phyloP scores from a whole-genome alignment of 129 eudicot species.

The Cynara cardunculus region DNA sequence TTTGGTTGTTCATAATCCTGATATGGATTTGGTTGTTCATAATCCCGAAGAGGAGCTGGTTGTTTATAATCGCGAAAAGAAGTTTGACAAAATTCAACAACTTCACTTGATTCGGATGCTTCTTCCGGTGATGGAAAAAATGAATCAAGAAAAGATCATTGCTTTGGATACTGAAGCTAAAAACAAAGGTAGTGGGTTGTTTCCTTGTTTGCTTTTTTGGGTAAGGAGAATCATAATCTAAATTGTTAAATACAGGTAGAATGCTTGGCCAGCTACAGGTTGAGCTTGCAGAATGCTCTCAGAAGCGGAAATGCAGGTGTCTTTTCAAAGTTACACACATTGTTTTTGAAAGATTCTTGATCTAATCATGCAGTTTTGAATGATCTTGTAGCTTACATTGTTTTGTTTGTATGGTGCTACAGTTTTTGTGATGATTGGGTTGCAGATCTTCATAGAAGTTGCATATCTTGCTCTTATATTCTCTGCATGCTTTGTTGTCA shows the following conservation, averaged over 20 bases:
- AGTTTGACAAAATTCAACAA: constrained; percentile 37
- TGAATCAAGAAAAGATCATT: constrained; percentile 48
- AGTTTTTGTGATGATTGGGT: constrained; percentile 61
- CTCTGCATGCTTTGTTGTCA: constrained; percentile 72
- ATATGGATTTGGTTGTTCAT: not conserved
- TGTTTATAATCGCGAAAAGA: constrained; percentile 25
- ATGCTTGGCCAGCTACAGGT: constrained; percentile 32
- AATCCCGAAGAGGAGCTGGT: not conserved
- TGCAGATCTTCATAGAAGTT: constrained; percentile 71
- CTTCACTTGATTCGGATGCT: constrained; percentile 61
- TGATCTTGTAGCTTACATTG: not conserved
- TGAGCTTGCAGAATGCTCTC: constrained; percentile 31
- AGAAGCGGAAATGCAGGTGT: constrained; percentile 60
- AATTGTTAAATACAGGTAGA: constrained; percentile 39
- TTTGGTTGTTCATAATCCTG: not conserved
- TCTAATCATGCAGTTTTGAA: not conserved
- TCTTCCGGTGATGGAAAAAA: constrained; percentile 61
- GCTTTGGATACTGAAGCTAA: constrained; percentile 61
- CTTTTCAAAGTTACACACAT: not conserved
- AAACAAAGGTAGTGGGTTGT: constrained; percentile 42
- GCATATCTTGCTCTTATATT: constrained; percentile 57
- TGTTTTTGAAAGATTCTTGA: not conserved
- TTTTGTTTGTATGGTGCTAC: constrained; percentile 25
- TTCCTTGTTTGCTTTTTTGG: not conserved
- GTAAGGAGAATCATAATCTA: not conserved